Evolutionary conservation across 345 rosid genomes (phyloP).

Genomic region (Excoecaria cochinchinensis): DNA sequence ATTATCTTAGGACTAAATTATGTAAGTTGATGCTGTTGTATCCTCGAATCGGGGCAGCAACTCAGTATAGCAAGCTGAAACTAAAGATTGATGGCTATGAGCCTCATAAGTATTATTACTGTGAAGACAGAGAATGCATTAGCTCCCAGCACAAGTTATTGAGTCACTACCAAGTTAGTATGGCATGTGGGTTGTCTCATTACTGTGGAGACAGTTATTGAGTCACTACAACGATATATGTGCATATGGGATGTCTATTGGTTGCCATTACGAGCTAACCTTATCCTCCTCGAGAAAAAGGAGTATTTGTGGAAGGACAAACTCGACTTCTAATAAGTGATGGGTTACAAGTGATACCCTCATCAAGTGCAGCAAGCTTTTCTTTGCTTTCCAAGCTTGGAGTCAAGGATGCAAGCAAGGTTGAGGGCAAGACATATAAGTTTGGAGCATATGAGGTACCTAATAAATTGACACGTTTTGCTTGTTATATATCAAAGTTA

Average conservation of each 20-base stretch:
- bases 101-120: not conserved
- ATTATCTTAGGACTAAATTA: not conserved
- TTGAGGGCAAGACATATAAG: constrained; percentile 11
- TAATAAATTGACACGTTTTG: not conserved
- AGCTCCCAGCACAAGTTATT: no score
- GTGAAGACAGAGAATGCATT: no score
- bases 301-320: constrained; percentile 24
- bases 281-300: not conserved
- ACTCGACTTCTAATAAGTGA: constrained; percentile 7
- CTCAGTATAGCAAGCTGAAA: constrained; percentile 17
- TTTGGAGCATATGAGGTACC: constrained; percentile 17
- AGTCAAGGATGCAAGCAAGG: constrained; percentile 3
- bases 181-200: no score
- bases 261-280: not conserved
- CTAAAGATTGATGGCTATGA: not conserved
- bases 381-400: constrained; percentile 17
- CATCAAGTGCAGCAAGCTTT: constrained; percentile 7
- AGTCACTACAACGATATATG: constrained; percentile 13
- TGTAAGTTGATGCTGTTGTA: constrained; percentile 25
- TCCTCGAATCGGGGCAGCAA: constrained; percentile 17
- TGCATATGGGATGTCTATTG: not conserved
- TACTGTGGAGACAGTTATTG: not conserved
- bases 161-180: no score
- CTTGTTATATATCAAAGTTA: not conserved
- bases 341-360: no score